phyloP scores from a whole-genome alignment of 2,329 filamentous ascomycete genomes.

The Malbranchea zuffiana region DNA sequence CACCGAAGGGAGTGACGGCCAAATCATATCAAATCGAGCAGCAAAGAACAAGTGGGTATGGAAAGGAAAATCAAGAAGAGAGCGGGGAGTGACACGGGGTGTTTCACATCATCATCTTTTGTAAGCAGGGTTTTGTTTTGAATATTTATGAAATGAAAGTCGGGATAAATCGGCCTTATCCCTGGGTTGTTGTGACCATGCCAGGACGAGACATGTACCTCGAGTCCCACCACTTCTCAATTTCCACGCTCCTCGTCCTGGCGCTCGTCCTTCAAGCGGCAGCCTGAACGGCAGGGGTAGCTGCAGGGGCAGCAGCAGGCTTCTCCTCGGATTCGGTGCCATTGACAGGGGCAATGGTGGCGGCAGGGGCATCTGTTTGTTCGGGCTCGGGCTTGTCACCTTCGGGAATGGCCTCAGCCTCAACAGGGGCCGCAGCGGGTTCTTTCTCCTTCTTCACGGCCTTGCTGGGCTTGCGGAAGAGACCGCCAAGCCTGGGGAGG shows the following conservation, averaged over 20 bases:
- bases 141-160: not conserved
- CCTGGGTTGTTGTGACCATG: slow-evolving; percentile 13
- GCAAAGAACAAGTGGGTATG: too few relatives aligned
- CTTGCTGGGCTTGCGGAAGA: slow-evolving; percentile 41
- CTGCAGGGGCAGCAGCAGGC: slow-evolving; percentile 23
- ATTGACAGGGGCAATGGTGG: slow-evolving; percentile 20
- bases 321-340: slow-evolving; percentile 12
- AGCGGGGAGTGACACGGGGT: not conserved
- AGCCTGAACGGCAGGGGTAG: slow-evolving; percentile 32
- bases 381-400: slow-evolving; percentile 15
- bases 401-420: slow-evolving; percentile 17
- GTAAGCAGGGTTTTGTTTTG: not conserved
- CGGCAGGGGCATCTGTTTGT: slow-evolving; percentile 18
- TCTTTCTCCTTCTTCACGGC: slow-evolving; percentile 35
- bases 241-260: slow-evolving; percentile 27
- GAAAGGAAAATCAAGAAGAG: slow-evolving; percentile 6
- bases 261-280: slow-evolving; percentile 31
- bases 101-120: slow-evolving; percentile 8
- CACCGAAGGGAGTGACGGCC: slow-evolving; percentile 7
- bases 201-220: slow-evolving; percentile 23
- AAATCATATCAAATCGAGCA: slow-evolving; percentile 5
- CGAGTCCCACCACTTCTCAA: slow-evolving; percentile 34
- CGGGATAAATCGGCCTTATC: not conserved
- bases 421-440: slow-evolving; percentile 21
- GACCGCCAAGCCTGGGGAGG: slow-evolving; percentile 34